Percentiles rank a stretch among this genome's conserved stretches.
phyloP scores from a whole-genome alignment of 176 grass and related monocot species.

The Phoenix roebelenii region DNA sequence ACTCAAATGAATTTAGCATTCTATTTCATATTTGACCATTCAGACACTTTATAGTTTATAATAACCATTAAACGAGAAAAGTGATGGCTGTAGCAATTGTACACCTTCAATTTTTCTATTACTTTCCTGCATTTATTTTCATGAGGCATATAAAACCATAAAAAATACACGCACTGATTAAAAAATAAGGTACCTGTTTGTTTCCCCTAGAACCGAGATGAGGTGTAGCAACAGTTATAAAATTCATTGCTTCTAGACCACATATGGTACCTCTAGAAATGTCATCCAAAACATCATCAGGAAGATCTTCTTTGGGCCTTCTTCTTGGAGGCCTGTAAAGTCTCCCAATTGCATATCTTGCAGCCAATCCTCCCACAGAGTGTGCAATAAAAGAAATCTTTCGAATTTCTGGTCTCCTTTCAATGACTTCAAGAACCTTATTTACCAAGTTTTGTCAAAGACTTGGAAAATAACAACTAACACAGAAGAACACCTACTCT shows the following conservation, averaged over 20 bases:
- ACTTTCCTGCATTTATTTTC: no score
- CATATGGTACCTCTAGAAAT: slow-evolving; percentile 43
- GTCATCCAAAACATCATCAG: slow-evolving; percentile 13
- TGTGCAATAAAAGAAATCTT: slow-evolving; percentile 97
- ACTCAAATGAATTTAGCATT: no score
- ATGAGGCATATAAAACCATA: slow-evolving; percentile 3
- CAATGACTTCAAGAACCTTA: slow-evolving; percentile 66
- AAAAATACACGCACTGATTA: background rate
- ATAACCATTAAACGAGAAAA: no score
- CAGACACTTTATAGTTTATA: no score
- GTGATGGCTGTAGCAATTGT: no score
- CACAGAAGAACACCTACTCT: no score
- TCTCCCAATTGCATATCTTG: slow-evolving; percentile 84
- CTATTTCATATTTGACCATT: no score
- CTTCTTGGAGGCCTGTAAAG: slow-evolving; percentile 48
- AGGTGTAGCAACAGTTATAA: background rate
- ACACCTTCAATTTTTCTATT: no score
- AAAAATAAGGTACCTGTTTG: slow-evolving; percentile 44
- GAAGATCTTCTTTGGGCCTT: slow-evolving; percentile 22
- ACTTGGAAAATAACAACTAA: background rate
- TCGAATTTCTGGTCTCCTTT: slow-evolving; percentile 44
- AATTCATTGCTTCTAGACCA: slow-evolving; percentile 66
- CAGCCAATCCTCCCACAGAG: slow-evolving; percentile 88
- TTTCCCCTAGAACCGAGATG: slow-evolving; percentile 11
- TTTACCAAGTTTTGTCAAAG: slow-evolving; percentile 29